Evolutionary conservation across 495 filamentous ascomycete species (phyloP).

Genomic region (Penicillium canescens): DNA sequence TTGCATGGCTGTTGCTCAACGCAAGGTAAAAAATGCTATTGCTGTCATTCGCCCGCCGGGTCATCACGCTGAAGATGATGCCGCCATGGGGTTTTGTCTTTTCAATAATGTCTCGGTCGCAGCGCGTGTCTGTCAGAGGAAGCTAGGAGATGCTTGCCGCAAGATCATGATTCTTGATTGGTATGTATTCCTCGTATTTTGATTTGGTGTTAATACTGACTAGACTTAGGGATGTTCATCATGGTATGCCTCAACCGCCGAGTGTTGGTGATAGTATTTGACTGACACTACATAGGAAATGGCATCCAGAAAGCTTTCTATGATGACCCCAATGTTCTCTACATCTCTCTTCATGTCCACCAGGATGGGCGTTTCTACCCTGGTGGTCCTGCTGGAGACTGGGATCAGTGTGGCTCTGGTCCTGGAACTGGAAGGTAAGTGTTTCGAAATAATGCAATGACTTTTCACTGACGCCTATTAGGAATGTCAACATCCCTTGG

Average conservation of each 20-base stretch:
- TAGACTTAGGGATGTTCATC: slow-evolving; percentile 59
- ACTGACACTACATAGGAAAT: slow-evolving; percentile 62
- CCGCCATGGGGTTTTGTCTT: slow-evolving; percentile 90
- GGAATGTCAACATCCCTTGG: slow-evolving; percentile 97
- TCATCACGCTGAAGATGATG: slow-evolving; percentile 86
- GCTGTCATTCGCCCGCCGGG: slow-evolving; percentile 93
- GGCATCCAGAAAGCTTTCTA: slow-evolving; percentile 97
- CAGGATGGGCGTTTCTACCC: slow-evolving; percentile 85
- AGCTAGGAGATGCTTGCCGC: slow-evolving; percentile 73
- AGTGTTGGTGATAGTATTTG: background rate
- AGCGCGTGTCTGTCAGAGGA: slow-evolving; percentile 74
- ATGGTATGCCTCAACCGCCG: slow-evolving; percentile 41
- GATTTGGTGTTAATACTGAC: slow-evolving; percentile 23
- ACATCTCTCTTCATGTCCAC: slow-evolving; percentile 95
- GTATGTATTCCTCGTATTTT: slow-evolving; percentile 54
- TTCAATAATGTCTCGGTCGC: slow-evolving; percentile 97
- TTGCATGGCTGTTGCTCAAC: slow-evolving; percentile 76
- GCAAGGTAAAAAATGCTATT: slow-evolving; percentile 87
- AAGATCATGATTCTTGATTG: slow-evolving; percentile 95
- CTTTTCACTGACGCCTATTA: slow-evolving; percentile 23
- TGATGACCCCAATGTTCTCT: slow-evolving; percentile 89
- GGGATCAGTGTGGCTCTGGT: slow-evolving; percentile 73
- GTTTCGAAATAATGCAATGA: background rate
- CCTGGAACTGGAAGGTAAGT: slow-evolving; percentile 67
- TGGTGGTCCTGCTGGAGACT: slow-evolving; percentile 68